Evolutionary conservation across 805 yeast genomes (phyloP).

Genomic region (Metschnikowia hibisci): DNA sequence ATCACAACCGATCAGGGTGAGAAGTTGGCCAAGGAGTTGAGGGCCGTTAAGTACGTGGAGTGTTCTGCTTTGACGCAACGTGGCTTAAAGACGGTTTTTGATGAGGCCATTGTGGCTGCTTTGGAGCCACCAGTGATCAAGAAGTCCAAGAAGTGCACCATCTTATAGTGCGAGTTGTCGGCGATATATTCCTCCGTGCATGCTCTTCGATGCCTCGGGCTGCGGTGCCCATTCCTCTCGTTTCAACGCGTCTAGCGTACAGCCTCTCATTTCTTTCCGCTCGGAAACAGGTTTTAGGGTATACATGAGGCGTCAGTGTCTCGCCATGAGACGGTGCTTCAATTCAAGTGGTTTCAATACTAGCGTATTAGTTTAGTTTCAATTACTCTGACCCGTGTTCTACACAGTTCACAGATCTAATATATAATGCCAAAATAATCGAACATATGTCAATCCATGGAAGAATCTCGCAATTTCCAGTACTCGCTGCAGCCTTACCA

Average conservation of each 20-base stretch:
- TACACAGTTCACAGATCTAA: conserved; percentile 1
- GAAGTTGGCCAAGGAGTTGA: conserved; percentile 85
- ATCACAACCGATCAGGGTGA: conserved; percentile 86
- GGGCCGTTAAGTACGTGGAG: conserved; percentile 95
- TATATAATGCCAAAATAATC: not conserved
- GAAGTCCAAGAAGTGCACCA: conserved; percentile 78
- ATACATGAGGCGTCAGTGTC: conserved; percentile 4
- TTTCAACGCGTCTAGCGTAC: conserved; percentile 2
- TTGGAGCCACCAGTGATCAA: conserved; percentile 92
- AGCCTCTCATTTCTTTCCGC: conserved; percentile 3
- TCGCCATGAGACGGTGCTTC: conserved; percentile 4
- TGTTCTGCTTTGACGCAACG: conserved; percentile 97
- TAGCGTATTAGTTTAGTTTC: conserved; percentile 4
- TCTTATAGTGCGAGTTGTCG: conserved; percentile 47
- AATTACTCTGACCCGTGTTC: conserved; percentile 3
- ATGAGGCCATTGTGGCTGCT: conserved; percentile 97
- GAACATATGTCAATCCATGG: not conserved
- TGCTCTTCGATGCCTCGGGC: conserved; percentile 1
- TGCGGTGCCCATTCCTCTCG: not conserved
- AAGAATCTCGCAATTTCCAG: no score
- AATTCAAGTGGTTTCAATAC: conserved; percentile 5
- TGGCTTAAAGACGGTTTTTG: conserved; percentile 96
- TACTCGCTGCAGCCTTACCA: no score
- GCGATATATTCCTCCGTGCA: not conserved
- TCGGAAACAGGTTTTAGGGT: conserved; percentile 5